Evolutionary conservation across 2,329 filamentous ascomycete genomes (phyloP), one percentile per base, ranked within the genome.

Genomic region (Scedosporium minutisporum): DNA sequence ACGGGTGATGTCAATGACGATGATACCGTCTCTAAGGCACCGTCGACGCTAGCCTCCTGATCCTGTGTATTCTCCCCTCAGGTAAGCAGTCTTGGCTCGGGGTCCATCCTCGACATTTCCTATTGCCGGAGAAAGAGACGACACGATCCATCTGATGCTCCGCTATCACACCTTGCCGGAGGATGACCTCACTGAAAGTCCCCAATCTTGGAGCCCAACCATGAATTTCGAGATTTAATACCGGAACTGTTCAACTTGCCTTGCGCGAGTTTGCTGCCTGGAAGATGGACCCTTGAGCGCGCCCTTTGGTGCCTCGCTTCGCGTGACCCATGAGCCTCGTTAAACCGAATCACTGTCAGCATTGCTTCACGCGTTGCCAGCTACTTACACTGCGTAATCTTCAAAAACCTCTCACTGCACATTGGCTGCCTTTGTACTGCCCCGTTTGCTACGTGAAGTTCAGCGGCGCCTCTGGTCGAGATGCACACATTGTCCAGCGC

Each of bases 311-410:
- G 18, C 53, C 46, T 5, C 51, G 18, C 46, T 53, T 63, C 4
- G 55, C 61, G n/a, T 63, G 61, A 14, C 61, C 61, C 3, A 51
- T 63, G 16, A n/a, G 18, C 10, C 27, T 27, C 6, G 38, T 18
- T 29, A 9, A 58, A 33, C 33, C 61, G 23, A 12, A 16, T 16
- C 29, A 55, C 9, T 42, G 51, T 27, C 14, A 23, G 14, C 18
- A 4, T 3, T 63, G 61, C 29, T 27, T 63, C 10, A 51, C 23
- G 16, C 69, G 67, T 18, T 67, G 64, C 23, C 68, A 66, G 33
- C 63, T 74, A n/a, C 63, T 63, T 6, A 18, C 16, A 4, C 9
- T 41, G 18, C 44, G 5, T 12, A 55, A 63, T 3, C 41, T 63
- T 3, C 44, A 53, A 27, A 12, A 4, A 4, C 61, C 59, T n/a